A percentile compares a stretch with the other conserved stretches of the same genome.
Evolutionary conservation across 108 stramenopile genomes (phyloP).

Genomic region (Conticribra guillardii): DNA sequence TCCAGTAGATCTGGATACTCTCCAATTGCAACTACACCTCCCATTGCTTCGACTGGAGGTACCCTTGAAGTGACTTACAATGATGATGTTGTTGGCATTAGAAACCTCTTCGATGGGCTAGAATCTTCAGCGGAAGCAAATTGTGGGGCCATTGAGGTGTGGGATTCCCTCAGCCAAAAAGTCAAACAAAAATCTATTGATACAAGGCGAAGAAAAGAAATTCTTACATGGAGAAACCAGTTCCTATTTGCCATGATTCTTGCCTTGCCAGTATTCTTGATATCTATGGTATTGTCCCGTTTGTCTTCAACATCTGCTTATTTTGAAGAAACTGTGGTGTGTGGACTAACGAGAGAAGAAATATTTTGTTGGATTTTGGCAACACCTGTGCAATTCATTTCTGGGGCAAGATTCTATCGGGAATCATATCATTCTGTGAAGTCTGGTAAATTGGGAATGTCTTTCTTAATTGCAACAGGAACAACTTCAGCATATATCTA

Average conservation of each 20-base stretch:
- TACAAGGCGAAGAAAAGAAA: slow-evolving; percentile 44
- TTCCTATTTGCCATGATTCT: slow-evolving; percentile 55
- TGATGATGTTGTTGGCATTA: slow-evolving; percentile 30
- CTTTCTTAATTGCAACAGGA: slow-evolving; percentile 79
- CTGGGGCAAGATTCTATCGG: slow-evolving; percentile 78
- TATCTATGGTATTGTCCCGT: slow-evolving; percentile 54
- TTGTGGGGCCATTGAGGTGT: slow-evolving; percentile 21
- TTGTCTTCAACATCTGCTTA: slow-evolving; percentile 27
- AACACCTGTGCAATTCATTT: slow-evolving; percentile 83
- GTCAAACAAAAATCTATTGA: slow-evolving; percentile 51
- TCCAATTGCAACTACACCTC: slow-evolving; percentile 10
- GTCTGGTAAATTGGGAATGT: slow-evolving; percentile 79
- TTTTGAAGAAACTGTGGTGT: slow-evolving; percentile 17
- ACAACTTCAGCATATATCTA: slow-evolving; percentile 84
- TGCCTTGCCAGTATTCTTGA: slow-evolving; percentile 58
- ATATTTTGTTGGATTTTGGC: slow-evolving; percentile 64
- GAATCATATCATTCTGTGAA: slow-evolving; percentile 62
- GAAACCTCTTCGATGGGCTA: slow-evolving; percentile 43
- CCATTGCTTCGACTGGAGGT: slow-evolving; percentile 4
- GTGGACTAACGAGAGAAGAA: slow-evolving; percentile 47
- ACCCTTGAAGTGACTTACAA: slow-evolving; percentile 49
- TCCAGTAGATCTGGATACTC: too few species aligned
- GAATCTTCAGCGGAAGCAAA: slow-evolving; percentile 12
- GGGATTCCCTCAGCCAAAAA: slow-evolving; percentile 49
- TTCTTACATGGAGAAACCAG: slow-evolving; percentile 42